phyloP scores from a whole-genome alignment of 164 flowering plant species.

The Saururus chinensis region DNA sequence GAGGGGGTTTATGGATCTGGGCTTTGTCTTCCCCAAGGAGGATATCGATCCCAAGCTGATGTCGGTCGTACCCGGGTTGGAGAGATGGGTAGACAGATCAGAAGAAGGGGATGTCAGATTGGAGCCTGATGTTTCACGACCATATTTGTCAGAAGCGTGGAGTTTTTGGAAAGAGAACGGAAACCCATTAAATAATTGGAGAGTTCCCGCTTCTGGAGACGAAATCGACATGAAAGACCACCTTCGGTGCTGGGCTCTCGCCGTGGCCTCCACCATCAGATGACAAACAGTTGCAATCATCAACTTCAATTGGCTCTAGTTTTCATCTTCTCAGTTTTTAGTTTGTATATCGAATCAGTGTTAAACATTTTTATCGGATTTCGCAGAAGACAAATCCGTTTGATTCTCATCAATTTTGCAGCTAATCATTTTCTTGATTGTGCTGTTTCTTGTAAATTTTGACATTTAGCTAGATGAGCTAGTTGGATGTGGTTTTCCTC shows the following conservation, averaged over 20 bases:
- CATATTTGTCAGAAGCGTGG: slow-evolving; percentile 86
- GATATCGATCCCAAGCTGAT: slow-evolving; percentile 48
- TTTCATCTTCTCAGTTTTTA: too few relatives aligned
- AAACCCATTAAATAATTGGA: slow-evolving; percentile 39
- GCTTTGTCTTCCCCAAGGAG: slow-evolving; percentile 64
- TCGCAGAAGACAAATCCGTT: too few relatives aligned
- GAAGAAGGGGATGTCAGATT: background rate
- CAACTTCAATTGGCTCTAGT: too few relatives aligned
- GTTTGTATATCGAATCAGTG: too few relatives aligned
- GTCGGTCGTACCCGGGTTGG: slow-evolving; percentile 63
- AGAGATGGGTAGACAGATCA: slow-evolving; percentile 29
- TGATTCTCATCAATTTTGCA: too few relatives aligned
- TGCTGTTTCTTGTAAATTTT: too few relatives aligned
- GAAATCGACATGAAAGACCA: slow-evolving; percentile 50
- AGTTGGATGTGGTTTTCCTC: too few relatives aligned
- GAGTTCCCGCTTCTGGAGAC: slow-evolving; percentile 26
- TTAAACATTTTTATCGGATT: too few relatives aligned
- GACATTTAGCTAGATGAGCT: too few relatives aligned
- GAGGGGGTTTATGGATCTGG: slow-evolving; percentile 83
- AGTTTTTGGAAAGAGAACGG: slow-evolving; percentile 14
- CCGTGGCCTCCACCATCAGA: slow-evolving; percentile 48
- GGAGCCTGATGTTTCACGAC: slow-evolving; percentile 28
- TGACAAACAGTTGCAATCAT: slow-evolving; percentile 5
- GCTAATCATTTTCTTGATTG: too few relatives aligned
- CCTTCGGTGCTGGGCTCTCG: slow-evolving; percentile 60